These are phyloP conservation scores for Cyclostephanos invisitatus DNA, from an alignment of 108 stramenopile genomes.

Conservation along the genomic window DNA sequence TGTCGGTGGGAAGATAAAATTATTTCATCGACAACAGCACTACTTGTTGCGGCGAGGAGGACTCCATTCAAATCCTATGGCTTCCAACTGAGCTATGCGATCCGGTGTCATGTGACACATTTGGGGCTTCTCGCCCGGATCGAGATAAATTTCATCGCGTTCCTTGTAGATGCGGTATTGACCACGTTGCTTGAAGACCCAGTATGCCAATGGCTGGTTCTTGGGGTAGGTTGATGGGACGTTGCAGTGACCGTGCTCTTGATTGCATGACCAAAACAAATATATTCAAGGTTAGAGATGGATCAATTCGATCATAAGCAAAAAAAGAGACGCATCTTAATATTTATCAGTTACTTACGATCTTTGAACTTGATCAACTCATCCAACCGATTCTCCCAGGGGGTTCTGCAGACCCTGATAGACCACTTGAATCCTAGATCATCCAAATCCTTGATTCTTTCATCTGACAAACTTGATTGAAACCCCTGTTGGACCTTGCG, in stretches of 20 bases:
- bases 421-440: constrained; percentile 47
- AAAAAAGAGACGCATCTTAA: background rate
- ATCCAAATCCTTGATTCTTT: constrained; percentile 32
- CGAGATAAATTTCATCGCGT: background rate
- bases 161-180: constrained; percentile 45
- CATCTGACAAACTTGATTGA: constrained; percentile 38
- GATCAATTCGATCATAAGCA: background rate
- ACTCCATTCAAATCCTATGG: constrained; percentile 59
- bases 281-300: background rate
- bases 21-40: background rate
- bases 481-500: constrained; percentile 42
- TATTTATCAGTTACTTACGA: background rate
- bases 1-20: background rate
- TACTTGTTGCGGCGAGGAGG: constrained; percentile 40
- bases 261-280: background rate
- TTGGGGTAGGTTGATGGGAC: constrained; percentile 43
- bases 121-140: constrained; percentile 28
- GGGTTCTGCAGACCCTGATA: constrained; percentile 37
- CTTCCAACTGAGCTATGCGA: constrained; percentile 52
- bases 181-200: constrained; percentile 48
- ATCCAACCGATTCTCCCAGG: constrained; percentile 41
- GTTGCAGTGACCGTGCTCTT: constrained; percentile 45
- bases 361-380: constrained; percentile 44
- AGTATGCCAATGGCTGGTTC: constrained; percentile 50
- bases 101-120: constrained; percentile 58